phyloP scores from a whole-genome alignment of 2,329 filamentous ascomycete genomes.

The Pestalotiopsis sp. region DNA sequence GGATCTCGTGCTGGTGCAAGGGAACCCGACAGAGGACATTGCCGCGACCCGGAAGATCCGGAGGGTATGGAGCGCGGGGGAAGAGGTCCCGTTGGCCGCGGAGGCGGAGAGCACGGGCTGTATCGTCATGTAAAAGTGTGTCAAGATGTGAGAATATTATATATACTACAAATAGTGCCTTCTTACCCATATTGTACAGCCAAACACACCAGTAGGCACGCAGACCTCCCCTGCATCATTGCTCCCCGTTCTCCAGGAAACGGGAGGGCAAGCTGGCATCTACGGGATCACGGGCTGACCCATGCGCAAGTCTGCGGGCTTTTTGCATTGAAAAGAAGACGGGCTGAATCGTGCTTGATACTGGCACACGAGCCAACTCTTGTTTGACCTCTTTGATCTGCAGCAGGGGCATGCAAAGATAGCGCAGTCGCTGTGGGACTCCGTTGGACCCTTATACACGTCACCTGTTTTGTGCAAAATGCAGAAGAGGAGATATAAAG shows the following conservation, averaged over 20 bases:
- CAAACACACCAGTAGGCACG: neutral
- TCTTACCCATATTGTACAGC: neutral
- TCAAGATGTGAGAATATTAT: neutral
- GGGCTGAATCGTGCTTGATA: neutral
- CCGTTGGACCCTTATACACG: neutral
- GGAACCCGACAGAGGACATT: constrained; percentile 31
- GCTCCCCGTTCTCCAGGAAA: neutral
- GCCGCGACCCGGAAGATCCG: constrained; percentile 24
- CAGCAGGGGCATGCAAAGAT: neutral
- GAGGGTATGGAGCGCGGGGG: constrained; percentile 29
- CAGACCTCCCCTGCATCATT: neutral
- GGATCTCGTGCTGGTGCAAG: constrained; percentile 32
- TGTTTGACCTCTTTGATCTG: constrained; percentile 3
- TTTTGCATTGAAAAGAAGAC: neutral
- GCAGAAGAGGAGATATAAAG: neutral
- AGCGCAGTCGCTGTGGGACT: neutral
- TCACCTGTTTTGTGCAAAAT: neutral
- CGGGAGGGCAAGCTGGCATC: neutral
- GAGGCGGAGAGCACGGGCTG: neutral
- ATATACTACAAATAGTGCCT: neutral
- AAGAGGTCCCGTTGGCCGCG: neutral
- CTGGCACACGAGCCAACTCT: constrained; percentile 12
- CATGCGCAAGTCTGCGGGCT: neutral
- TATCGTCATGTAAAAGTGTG: neutral
- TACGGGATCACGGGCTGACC: neutral